Conservation (phyloP, 805 yeast species). For the Teunomyces funiuensis region DNA sequence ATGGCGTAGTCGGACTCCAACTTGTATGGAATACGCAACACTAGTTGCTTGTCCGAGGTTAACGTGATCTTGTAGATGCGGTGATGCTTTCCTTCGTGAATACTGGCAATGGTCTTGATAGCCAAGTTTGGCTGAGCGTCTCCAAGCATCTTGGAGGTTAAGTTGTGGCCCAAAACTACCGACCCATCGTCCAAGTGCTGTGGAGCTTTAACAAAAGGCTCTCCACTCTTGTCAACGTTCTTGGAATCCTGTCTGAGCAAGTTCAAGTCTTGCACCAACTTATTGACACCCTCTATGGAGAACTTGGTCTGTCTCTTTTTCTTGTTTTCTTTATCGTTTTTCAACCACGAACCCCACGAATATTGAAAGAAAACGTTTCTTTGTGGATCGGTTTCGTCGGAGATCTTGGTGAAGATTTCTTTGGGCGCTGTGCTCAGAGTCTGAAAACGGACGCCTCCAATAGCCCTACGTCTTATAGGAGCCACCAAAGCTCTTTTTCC, state of each 20-base stretch:
- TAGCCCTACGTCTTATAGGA: background rate
- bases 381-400: constrained; percentile 64
- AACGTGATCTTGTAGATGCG: constrained; percentile 75
- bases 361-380: constrained; percentile 78
- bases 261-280: constrained; percentile 48
- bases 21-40: constrained; percentile 84
- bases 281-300: constrained; percentile 73
- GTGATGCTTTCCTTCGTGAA: constrained; percentile 94
- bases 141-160: constrained; percentile 44
- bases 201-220: constrained; percentile 26
- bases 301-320: constrained; percentile 76
- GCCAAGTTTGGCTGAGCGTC: constrained; percentile 39
- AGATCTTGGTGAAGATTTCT: constrained; percentile 52
- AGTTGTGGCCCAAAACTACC: constrained; percentile 49
- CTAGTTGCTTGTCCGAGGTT: constrained; percentile 58
- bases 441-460: constrained; percentile 2
- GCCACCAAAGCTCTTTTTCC: constrained; percentile 1
- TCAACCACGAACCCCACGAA: constrained; percentile 95
- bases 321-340: constrained; percentile 72
- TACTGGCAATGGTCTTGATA: constrained; percentile 72
- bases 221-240: constrained; percentile 23
- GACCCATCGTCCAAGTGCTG: constrained; percentile 44
- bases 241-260: constrained; percentile 28
- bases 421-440: constrained; percentile 20
- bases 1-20: constrained; percentile 65